Conservation (phyloP, 2,329 filamentous ascomycete genomes). For the Aureobasidium musti region DNA sequence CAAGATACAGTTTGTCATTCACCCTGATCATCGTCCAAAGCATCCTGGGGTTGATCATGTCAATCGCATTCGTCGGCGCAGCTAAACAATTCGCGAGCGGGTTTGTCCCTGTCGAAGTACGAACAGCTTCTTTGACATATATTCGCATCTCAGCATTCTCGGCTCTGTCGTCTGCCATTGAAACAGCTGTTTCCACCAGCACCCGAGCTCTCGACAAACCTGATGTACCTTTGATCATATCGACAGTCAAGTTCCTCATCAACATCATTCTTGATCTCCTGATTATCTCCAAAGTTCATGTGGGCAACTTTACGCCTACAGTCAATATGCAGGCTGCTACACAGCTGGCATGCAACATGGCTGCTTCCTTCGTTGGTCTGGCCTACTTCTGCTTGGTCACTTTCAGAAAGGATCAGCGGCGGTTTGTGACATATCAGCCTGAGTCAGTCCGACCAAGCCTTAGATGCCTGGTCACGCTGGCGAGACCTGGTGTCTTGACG, state of each 20-base stretch:
- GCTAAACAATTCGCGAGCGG: slow-evolving; percentile 58
- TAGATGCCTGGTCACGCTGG: slow-evolving; percentile 53
- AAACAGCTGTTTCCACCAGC: slow-evolving; percentile 61
- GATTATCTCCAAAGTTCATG: slow-evolving; percentile 66
- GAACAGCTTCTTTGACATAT: slow-evolving; percentile 61
- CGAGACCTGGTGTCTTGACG: slow-evolving; percentile 60
- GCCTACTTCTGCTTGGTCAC: slow-evolving; percentile 59
- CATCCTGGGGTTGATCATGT: slow-evolving; percentile 60
- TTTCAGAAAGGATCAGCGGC: slow-evolving; percentile 32
- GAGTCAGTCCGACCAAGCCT: slow-evolving; percentile 43
- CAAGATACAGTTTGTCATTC: slow-evolving; percentile 61
- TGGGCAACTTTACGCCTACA: slow-evolving; percentile 56
- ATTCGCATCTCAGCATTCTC: slow-evolving; percentile 66
- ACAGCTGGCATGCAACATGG: slow-evolving; percentile 62
- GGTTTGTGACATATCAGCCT: neutral
- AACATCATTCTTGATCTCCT: slow-evolving; percentile 70
- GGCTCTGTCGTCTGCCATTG: slow-evolving; percentile 62
- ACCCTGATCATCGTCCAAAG: slow-evolving; percentile 60
- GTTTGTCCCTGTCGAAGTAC: slow-evolving; percentile 64
- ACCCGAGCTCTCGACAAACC: slow-evolving; percentile 69
- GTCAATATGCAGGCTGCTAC: slow-evolving; percentile 67
- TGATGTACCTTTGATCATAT: slow-evolving; percentile 68
- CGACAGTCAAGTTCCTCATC: slow-evolving; percentile 61
- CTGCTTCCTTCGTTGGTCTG: slow-evolving; percentile 58
- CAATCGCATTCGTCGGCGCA: slow-evolving; percentile 58